Base-by-base conservation (phyloP, 1,284 basidiomycete species). In the Marasmius fiardii region DNA sequence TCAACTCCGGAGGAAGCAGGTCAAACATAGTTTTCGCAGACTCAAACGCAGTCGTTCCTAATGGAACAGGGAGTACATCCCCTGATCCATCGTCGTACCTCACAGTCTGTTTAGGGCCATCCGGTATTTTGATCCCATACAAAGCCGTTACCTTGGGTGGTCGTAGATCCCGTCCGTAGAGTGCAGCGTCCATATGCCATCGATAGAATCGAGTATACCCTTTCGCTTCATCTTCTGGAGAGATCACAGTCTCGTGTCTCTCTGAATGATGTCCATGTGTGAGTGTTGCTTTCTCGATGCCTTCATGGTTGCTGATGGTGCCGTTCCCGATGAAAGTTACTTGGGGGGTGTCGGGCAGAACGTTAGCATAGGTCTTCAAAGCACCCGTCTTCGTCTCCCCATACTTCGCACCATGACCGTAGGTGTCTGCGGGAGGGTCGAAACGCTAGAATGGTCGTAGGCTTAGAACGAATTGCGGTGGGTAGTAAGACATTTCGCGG, bases 321-420 rank as follows among this genome's bases (percentile, higher is more conserved):
- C 87, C 87, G 58, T 88, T 88, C 3, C 86, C 86, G 64, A 88
- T 88, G 39, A 88, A 76, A 65, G 89, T 86, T 5, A 88, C 87
- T 63, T 88, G 86, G 3, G 85, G 85, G 28, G 82, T 80, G 45
- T 81, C 77, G 6, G 86, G 86, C 62, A 88, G 87, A 23, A 86
- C 86, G 75, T 87, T 88, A 58, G 88, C 77, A 64, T 88, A 84
- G n/a, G n/a, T 0, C 84, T 82, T 61, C 87, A 85, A 7, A 88
- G 77, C 60, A 88, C 80, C 80, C 60, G 74, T 77, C 21, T 78
- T 76, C 52, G 72, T 74, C 50, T 79, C 75, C 0, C 82, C 85
- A 75, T 86, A 85, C 69, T 86, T 83, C 68, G 86, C 86, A 0
- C 85, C 85, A 61, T 88, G 85, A 0, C 86, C 86, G 62, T 89